A percentile compares a stretch with the other conserved stretches of the same genome.
These are phyloP conservation scores for Nepenthes alata DNA, from an alignment of 179 eudicot species.

Conservation along the genomic window DNA sequence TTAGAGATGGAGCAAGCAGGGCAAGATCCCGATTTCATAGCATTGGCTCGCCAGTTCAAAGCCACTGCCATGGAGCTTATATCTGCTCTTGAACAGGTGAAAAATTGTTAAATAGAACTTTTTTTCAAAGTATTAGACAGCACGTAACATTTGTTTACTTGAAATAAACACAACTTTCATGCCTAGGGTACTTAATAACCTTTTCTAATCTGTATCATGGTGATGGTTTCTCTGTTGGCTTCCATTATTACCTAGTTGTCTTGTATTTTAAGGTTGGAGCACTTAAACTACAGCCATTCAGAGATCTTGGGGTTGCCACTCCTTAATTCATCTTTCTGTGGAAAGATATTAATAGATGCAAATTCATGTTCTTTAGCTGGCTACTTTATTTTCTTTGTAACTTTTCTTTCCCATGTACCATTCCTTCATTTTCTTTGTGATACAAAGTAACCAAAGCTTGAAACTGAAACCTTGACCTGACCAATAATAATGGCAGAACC, in stretches of 20 bases:
- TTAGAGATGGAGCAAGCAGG: constrained; percentile 95
- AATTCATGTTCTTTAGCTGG: too few relatives aligned
- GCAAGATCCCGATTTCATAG: constrained; percentile 83
- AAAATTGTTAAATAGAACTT: not conserved
- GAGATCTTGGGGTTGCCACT: too few relatives aligned
- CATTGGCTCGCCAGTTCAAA: constrained; percentile 90
- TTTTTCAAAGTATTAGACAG: not conserved
- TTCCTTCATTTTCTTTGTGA: too few relatives aligned
- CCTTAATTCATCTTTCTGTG: too few relatives aligned
- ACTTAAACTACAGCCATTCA: too few relatives aligned
- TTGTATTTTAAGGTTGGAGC: not conserved
- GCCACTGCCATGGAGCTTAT: constrained; percentile 93
- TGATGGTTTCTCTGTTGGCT: not conserved
- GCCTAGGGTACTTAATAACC: not conserved
- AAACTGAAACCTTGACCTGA: too few relatives aligned
- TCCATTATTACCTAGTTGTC: not conserved
- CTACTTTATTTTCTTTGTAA: too few relatives aligned
- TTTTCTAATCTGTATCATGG: not conserved
- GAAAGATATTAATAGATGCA: too few relatives aligned
- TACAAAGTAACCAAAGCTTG: too few relatives aligned
- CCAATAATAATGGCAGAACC: too few relatives aligned
- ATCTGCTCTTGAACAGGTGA: constrained; percentile 93
- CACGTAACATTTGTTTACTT: not conserved
- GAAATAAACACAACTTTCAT: not conserved
- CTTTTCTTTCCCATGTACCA: too few relatives aligned